Evolutionary conservation across 345 rosid species (phyloP).

Genomic region (Boechera retrofracta): DNA sequence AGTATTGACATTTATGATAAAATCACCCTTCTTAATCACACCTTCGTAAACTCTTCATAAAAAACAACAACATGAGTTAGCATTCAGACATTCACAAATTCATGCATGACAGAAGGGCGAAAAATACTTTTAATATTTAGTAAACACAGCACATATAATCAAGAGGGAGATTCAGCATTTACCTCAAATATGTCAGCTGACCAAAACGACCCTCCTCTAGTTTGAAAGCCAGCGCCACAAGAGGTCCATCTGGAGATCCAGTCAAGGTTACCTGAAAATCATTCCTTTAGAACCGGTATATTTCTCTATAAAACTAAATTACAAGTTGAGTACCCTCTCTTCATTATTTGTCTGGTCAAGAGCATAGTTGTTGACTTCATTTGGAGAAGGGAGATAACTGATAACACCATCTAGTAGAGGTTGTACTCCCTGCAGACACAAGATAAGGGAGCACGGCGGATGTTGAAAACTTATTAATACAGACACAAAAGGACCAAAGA

Average conservation of each 20-base stretch:
- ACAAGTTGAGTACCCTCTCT: constrained; percentile 68
- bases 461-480: constrained; percentile 7
- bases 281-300: constrained; percentile 17
- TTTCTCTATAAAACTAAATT: neutral
- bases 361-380: constrained; percentile 89
- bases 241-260: constrained; percentile 95
- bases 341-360: constrained; percentile 89
- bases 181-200: constrained; percentile 93
- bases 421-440: constrained; percentile 79
- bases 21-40: constrained; percentile 91
- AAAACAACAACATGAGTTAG: constrained; percentile 39
- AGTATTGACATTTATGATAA: constrained; percentile 82
- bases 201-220: constrained; percentile 98
- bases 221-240: constrained; percentile 97
- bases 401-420: constrained; percentile 91
- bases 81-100: constrained; percentile 32
- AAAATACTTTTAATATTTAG: constrained; percentile 6
- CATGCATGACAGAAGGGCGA: constrained; percentile 4
- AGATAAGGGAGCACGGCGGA: constrained; percentile 10
- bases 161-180: constrained; percentile 18
- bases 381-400: constrained; percentile 84
- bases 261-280: constrained; percentile 64
- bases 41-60: constrained; percentile 89
- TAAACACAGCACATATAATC: neutral
- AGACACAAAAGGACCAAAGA: neutral